Evolutionary conservation across 495 filamentous ascomycete species (phyloP).

Genomic region (Daldinia loculata): DNA sequence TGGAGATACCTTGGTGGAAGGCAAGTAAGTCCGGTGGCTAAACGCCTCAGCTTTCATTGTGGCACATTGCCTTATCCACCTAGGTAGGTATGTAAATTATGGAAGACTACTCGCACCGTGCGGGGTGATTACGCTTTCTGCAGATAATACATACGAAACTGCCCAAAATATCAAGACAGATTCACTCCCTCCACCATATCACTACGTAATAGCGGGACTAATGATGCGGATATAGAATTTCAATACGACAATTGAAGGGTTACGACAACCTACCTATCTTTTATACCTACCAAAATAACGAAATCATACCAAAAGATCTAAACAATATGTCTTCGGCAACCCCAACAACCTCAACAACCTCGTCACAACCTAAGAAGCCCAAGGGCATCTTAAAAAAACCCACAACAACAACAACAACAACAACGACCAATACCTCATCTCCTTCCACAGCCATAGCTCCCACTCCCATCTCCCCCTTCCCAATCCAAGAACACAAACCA

Average conservation of each 20-base stretch:
- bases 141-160: conserved; percentile 2
- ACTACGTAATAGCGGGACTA: conserved; percentile 1
- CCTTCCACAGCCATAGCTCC: conserved; percentile 19
- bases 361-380: conserved; percentile 39
- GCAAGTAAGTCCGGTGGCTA: conserved; percentile 2
- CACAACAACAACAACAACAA: conserved; percentile 27
- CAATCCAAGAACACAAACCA: conserved; percentile 29
- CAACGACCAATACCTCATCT: conserved; percentile 11
- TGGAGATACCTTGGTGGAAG: neutral
- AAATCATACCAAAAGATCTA: neutral
- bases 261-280: neutral
- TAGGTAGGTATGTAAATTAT: too few species aligned
- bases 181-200: neutral
- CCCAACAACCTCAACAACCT: conserved; percentile 4
- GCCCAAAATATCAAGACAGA: neutral
- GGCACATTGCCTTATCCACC: neutral
- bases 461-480: conserved; percentile 43
- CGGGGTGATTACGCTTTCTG: neutral
- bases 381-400: conserved; percentile 68
- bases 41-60: neutral
- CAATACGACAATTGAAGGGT: neutral
- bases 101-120: neutral
- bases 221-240: neutral
- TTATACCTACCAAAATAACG: neutral
- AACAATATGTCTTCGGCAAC: conserved; percentile 15